Evolutionary conservation across 169 alveolate species (phyloP).

Genomic region (Cryptosporidium andersoni): DNA sequence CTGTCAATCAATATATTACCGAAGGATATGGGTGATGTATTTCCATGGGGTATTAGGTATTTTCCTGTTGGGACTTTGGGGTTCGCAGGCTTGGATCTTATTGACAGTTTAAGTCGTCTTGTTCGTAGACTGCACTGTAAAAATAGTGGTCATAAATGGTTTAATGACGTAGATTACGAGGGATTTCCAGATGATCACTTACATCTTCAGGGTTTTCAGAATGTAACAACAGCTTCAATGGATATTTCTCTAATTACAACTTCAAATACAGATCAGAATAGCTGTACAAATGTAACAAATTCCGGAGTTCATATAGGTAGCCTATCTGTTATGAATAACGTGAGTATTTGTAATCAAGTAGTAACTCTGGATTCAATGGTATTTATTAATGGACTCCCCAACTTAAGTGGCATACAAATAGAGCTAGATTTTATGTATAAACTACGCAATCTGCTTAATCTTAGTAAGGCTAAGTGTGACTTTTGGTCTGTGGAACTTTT

Average conservation of each 20-base stretch:
- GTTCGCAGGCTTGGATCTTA: not conserved
- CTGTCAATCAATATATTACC: not conserved
- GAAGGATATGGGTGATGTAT: not conserved
- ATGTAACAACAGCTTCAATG: not conserved
- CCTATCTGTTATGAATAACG: not conserved
- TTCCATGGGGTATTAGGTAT: not conserved
- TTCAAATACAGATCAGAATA: not conserved
- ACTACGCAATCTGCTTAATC: not conserved
- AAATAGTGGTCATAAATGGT: not conserved
- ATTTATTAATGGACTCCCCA: not conserved
- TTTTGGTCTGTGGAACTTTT: not conserved
- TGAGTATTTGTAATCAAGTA: not conserved
- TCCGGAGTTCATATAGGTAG: not conserved
- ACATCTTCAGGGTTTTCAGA: not conserved
- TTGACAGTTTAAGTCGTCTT: not conserved
- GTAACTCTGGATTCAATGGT: not conserved
- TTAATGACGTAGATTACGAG: not conserved
- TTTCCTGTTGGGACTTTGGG: not conserved
- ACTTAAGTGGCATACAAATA: not conserved
- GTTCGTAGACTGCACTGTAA: not conserved
- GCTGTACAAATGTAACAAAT: not conserved
- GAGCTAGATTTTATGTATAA: not conserved
- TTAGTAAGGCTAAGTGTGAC: not conserved
- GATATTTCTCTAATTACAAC: not conserved
- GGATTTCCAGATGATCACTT: not conserved